Conservation (phyloP, 2,329 filamentous ascomycete genomes). For the Eutypella sp. region DNA sequence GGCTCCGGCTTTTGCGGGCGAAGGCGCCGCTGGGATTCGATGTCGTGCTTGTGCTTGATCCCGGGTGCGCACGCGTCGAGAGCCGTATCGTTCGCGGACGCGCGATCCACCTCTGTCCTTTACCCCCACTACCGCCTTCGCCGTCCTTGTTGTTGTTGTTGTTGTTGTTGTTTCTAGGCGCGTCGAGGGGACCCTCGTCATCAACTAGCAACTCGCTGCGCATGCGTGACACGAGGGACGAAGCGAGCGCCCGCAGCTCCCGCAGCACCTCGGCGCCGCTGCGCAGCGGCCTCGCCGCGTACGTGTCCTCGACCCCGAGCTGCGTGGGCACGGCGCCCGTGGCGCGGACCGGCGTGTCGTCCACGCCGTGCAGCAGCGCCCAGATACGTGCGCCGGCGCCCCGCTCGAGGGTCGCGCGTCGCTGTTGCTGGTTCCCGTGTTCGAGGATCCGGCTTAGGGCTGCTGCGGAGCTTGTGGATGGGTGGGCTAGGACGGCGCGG, state of each 20-base stretch:
- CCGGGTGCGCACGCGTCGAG: slow-evolving; percentile 60
- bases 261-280: slow-evolving; percentile 57
- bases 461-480: slow-evolving; percentile 54
- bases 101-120: slow-evolving; percentile 59
- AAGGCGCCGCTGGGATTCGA: slow-evolving; percentile 48
- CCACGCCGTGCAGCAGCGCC: slow-evolving; percentile 59
- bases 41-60: slow-evolving; percentile 35
- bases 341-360: background rate
- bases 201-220: slow-evolving; percentile 58
- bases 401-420: slow-evolving; percentile 63
- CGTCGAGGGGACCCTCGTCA: too few species aligned
- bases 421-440: too few species aligned
- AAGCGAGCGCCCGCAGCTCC: slow-evolving; percentile 64
- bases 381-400: slow-evolving; percentile 71
- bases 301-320: slow-evolving; percentile 94
- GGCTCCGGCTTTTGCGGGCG: slow-evolving; percentile 71
- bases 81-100: slow-evolving; percentile 77
- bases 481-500: slow-evolving; percentile 56
- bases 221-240: slow-evolving; percentile 73
- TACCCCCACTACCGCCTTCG: slow-evolving; percentile 27
- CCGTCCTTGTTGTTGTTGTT: background rate
- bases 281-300: slow-evolving; percentile 61
- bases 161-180: background rate
- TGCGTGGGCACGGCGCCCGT: slow-evolving; percentile 69
- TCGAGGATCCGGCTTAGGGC: slow-evolving; percentile 64